Evolutionary conservation across 2,329 filamentous ascomycete genomes (phyloP).

Genomic region (Fusarium sp.): DNA sequence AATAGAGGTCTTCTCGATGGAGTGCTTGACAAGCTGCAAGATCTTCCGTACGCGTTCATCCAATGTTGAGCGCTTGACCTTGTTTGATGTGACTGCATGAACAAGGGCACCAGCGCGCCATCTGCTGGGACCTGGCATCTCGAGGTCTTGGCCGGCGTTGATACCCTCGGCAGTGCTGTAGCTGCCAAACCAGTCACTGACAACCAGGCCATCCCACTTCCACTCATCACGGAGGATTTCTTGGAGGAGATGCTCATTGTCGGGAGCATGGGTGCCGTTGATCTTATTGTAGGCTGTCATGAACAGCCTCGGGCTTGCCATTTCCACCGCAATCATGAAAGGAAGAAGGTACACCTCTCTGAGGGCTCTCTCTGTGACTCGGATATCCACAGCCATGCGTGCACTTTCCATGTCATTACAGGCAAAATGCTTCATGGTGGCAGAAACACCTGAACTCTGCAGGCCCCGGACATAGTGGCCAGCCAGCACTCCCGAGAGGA

Average conservation of each 20-base stretch:
- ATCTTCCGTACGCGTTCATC: constrained; percentile 48
- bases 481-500: constrained; percentile 55
- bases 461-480: constrained; percentile 50
- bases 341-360: constrained; percentile 32
- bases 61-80: constrained; percentile 43
- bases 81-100: constrained; percentile 43
- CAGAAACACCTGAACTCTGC: constrained; percentile 12
- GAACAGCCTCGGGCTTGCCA: constrained; percentile 20
- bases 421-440: constrained; percentile 26
- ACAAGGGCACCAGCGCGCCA: constrained; percentile 41
- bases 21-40: constrained; percentile 47
- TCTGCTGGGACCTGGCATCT: constrained; percentile 52
- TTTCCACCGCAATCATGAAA: constrained; percentile 30
- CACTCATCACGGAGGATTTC: constrained; percentile 49
- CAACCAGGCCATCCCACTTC: constrained; percentile 50
- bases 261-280: constrained; percentile 39
- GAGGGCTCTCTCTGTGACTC: constrained; percentile 36
- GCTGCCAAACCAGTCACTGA: constrained; percentile 51
- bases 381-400: constrained; percentile 14
- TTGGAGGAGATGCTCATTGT: constrained; percentile 36
- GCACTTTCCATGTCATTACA: constrained; percentile 32
- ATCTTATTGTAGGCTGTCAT: constrained; percentile 44
- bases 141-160: constrained; percentile 48
- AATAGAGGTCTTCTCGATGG: constrained; percentile 21
- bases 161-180: constrained; percentile 47